A percentile compares a stretch with the other conserved stretches of the same genome.
These are phyloP conservation scores for Dictyostelium capitatum DNA, from an alignment of 78 protist genomes.

Conservation along the genomic window DNA sequence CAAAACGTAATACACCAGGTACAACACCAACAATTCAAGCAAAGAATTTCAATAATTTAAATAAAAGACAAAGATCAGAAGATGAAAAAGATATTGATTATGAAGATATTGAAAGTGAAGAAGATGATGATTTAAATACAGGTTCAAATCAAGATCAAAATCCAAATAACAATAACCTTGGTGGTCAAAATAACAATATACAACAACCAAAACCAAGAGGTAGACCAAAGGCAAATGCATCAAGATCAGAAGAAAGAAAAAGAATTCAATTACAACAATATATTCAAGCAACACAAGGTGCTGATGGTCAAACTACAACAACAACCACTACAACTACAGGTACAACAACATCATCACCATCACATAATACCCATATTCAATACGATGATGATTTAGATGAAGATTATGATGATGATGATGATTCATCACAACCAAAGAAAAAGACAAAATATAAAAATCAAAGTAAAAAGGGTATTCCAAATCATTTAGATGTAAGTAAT, in stretches of 20 bases:
- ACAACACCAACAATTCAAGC: slow-evolving; percentile 1
- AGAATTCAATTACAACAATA: slow-evolving; percentile 30
- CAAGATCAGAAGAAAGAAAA: slow-evolving; percentile 23
- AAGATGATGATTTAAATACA: background rate
- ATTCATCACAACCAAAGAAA: slow-evolving; percentile 1
- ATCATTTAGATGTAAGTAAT: slow-evolving; percentile 31
- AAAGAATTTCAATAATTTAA: background rate
- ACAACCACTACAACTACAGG: background rate
- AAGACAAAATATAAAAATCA: slow-evolving; percentile 9
- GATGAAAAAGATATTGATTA: slow-evolving; percentile 1
- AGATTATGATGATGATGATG: background rate
- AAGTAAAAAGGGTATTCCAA: background rate
- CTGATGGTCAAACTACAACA: background rate
- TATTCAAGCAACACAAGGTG: slow-evolving; percentile 6
- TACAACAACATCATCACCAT: background rate
- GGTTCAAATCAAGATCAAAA: background rate
- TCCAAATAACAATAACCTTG: background rate
- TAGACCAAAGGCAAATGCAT: slow-evolving; percentile 14
- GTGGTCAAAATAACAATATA: background rate
- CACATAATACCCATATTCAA: background rate
- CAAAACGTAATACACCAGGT: background rate
- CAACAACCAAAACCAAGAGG: background rate
- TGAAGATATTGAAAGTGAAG: background rate
- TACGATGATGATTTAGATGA: slow-evolving; percentile 3
- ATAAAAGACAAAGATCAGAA: slow-evolving; percentile 21